Evolutionary conservation across 768 basidiomycete genomes (phyloP), one percentile per base, ranked within the genome.

Genomic region (Tulasnella sp.): DNA sequence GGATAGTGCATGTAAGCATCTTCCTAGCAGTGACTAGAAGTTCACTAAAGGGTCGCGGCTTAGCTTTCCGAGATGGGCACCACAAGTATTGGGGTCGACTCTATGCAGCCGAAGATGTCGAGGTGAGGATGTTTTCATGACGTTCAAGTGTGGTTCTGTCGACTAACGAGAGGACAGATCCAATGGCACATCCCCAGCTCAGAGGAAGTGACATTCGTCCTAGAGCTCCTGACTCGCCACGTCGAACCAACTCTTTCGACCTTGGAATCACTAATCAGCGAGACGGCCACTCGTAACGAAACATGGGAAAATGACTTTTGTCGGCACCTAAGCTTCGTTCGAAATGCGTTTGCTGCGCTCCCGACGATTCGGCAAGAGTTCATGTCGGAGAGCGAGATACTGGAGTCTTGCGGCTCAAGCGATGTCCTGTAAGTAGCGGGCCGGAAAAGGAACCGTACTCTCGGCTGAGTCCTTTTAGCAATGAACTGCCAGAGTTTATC

Each of bases 171-270:
- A 22, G 3, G 2, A 7, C 38, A 89, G 76, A 87, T 96, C 39
- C 90, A 94, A 78, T 99, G 96, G 96, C 96, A 97, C 81, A 88
- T 91, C 14, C 91, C 91, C 0, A 88, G 85, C 22, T 79, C 83
- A 2, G 88, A 88, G n/a, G 97, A 99, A 81, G 87, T 97, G 77
- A 86, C 86, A 6, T 92, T 96, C 80, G 89, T 91, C 8, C 83
- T 96, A 19, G 86, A 89, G 74, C 88, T 88, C 72, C 85, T 98
- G 2, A 91, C 94, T 67, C 79, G 79, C 2, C 84, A 96, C 31
- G 40, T 76, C 29, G 75, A 76, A 36, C 75, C 75, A 11, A 52
- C 67, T 3, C 67, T 76, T 8, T 34, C 39, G 22, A 42, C 40
- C 34, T 67, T 76, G 36, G 67, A 76, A 54, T n/a, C 75, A 42